Evolutionary conservation across 305 asterid species (phyloP), one percentile per base, ranked within the genome.

Genomic region (Plantago coronopus): DNA sequence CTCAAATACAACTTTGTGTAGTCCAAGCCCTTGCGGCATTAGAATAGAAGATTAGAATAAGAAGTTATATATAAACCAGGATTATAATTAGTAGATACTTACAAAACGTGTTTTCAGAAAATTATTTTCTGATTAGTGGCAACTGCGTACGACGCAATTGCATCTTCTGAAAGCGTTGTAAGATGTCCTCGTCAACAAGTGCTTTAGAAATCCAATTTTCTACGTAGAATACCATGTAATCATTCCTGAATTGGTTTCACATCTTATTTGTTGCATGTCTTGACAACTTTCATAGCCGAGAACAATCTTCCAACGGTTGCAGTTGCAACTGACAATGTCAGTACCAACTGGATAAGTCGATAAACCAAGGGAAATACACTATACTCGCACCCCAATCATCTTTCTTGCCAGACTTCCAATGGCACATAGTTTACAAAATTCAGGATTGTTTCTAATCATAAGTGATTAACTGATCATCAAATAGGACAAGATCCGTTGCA

Each of bases 241-340:
- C 51, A 47, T 47, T 47, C 51, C 16, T n/a, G 19, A 47, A 47
- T 0, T 18, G 51, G 12, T 47, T 47, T 47, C 51, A 9, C 51
- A 47, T 47, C 12, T 10, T 6, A 47, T 47, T 47, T 5, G 20
- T 18, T 12, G 19, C 7, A 47, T 47, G 51, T 17, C 22, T 47
- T 47, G 19, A 47, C 19, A 47, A 47, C 19, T n/a, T 46, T 46
- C 50, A 46, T n/a, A n/a, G n/a, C n/a, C n/a, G n/a, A n/a, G n/a
- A n/a, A n/a, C n/a, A n/a, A n/a, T n/a, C n/a, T n/a, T 46, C 16
- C 50, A 46, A 46, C 20, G 1, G 17, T 46, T 46, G 50, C 50
- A 1, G 50, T 46, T n/a, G 50, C 20, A 46, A 46, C 50, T 12
- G 50, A 18, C 7, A 46, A n/a, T 46, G 50, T 46, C 20, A 46